Evolutionary conservation across 148 eudicot genomes (phyloP), one percentile per base, ranked within the genome.

Genomic region (Diospyros lotus): DNA sequence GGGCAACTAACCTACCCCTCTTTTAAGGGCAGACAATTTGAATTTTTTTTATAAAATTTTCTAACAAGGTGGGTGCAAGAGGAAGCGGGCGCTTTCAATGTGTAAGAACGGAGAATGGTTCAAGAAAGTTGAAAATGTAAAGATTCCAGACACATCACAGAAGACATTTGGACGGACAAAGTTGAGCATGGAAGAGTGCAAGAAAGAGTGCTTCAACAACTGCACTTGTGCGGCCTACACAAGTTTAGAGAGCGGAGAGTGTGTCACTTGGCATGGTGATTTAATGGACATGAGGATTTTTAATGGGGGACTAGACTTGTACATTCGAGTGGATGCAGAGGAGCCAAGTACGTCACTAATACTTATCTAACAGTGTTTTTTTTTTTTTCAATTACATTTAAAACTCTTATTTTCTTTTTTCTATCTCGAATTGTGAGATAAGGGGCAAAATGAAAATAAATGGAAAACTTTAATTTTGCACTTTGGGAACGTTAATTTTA

Each of bases 41-140:
- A 28, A 28, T 28, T 28, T 28, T 28, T 28, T 28, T 28, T 28
- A 28, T 28, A 28, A 28, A 28, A 28, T 28, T 28, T 28, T 28
- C 28, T 28, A 28, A 28, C 28, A 28, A 28, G 28, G 69, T 28
- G 90, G 90, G 54, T 87, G 90, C 56, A 73, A 73, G 13, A 74
- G 81, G 74, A 79, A 80, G 75, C 80, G 67, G 5, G 84, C 76
- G 56, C 66, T 48, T 48, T 65, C 73, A 2, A 65, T 75, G 83
- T 89, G 93, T 66, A 64, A 46, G 28, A 79, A 72, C 4, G 85
- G 84, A 3, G 90, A 82, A 52, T 90, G 93, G 51, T 89, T 89
- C 68, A 55, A 80, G 18, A 87, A 74, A 75, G 2, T 85, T 46
- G 48, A 73, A 0, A 64, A 61, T 5, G 86, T 85, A 8, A 85